Evolutionary conservation across 371 early-diverging fungal genomes (phyloP), one percentile per base, ranked within the genome.

Genomic region (Blakeslea trispora): DNA sequence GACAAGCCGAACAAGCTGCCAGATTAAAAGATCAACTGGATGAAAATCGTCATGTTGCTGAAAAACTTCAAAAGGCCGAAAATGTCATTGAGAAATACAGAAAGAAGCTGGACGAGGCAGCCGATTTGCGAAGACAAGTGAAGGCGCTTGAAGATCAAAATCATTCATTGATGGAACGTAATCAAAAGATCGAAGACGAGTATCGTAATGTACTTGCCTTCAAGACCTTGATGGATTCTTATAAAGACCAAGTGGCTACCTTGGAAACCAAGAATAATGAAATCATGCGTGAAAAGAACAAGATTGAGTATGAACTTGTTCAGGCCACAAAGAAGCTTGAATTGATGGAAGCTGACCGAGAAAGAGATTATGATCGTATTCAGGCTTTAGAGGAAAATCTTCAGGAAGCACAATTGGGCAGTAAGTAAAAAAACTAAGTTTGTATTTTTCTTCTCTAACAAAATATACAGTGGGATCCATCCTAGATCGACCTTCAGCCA

Each of bases 41-140:
- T 46, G 97, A 95, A 69, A 86, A 93, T 63, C 81, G 88, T 31
- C 94, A 93, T 62, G 81, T 88, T 0, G 91, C 91, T 10, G 97
- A 96, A 57, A 89, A 89, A 53, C 82, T 95, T 15, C 90, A 90
- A 75, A 94, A 92, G 72, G 85, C 91, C 5, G 96, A 96, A 70
- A 93, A 93, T 44, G 88, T 91, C 31, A 83, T 94, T 58, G 97
- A 95, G 59, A 96, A 96, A 69, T 97, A 93, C 77, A 94, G 93
- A 68, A 92, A 91, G 72, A 91, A 92, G 59, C 79, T 96, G 6
- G 97, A 96, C 55, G 95, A 96, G 45, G 83, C 79, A 32, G 84
- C 83, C 0, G 94, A 95, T 53, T 49, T 91, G 34, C 81, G 89
- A 40, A 84, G 84, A 44, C 89, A 91, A 67, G 72, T 91, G 57